Conservation (phyloP, 2,329 filamentous ascomycete species). For the Arachnopeziza araneosa region DNA sequence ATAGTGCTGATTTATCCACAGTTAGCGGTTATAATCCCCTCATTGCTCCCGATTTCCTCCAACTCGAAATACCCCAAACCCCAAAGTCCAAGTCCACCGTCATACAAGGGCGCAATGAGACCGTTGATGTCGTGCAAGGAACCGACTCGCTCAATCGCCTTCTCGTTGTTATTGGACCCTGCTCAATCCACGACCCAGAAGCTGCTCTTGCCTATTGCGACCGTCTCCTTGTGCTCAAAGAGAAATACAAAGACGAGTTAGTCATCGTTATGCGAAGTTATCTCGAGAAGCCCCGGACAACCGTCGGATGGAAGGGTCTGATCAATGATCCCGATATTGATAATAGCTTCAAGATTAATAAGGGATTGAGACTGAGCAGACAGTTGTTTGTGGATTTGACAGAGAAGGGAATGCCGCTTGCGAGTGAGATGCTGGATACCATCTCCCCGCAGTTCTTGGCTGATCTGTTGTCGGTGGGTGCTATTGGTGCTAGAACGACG, state of each 20-base stretch:
- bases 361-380: constrained; percentile 86
- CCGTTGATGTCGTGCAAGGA: constrained; percentile 1
- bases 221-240: constrained; percentile 69
- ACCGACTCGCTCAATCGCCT: constrained; percentile 60
- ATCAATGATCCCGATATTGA: constrained; percentile 99
- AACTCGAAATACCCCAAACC: constrained; percentile 75
- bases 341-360: constrained; percentile 97
- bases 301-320: constrained; percentile 97
- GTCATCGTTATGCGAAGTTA: constrained; percentile 97
- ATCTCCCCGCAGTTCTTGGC: constrained; percentile 97
- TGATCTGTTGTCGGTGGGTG: constrained; percentile 85
- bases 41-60: constrained; percentile 81
- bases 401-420: constrained; percentile 82
- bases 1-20: constrained; percentile 35
- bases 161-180: constrained; percentile 90
- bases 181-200: constrained; percentile 92
- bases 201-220: constrained; percentile 84
- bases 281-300: constrained; percentile 97
- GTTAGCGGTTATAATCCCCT: constrained; percentile 92
- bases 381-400: constrained; percentile 93
- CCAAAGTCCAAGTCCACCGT: constrained; percentile 60
- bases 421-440: constrained; percentile 96
- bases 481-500: constrained; percentile 92
- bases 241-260: constrained; percentile 76
- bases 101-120: constrained; percentile 54